These are phyloP conservation scores for Cyathus striatus DNA, from an alignment of 768 basidiomycete genomes.

Conservation along the genomic window DNA sequence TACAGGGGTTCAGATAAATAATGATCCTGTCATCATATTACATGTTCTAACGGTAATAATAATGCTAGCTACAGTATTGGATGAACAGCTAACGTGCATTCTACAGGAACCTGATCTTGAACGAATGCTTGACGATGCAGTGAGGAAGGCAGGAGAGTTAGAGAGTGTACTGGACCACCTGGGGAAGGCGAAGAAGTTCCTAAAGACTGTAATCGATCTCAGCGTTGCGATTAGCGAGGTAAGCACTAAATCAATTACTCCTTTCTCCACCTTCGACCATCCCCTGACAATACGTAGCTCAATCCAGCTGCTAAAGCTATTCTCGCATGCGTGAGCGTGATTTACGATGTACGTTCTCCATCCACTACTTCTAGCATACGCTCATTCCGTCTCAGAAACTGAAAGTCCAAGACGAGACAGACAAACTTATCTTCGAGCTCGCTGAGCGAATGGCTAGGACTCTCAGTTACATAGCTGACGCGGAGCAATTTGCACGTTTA, in stretches of 20 bases:
- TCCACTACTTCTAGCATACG: neutral
- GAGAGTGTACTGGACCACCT: neutral
- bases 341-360: conserved; percentile 9
- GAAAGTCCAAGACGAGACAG: conserved; percentile 9
- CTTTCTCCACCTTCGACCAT: neutral
- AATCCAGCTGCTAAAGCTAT: conserved; percentile 15
- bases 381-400: conserved; percentile 7
- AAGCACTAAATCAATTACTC: neutral
- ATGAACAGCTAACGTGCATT: neutral
- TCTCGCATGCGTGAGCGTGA: conserved; percentile 13
- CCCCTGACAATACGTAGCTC: conserved; percentile 1
- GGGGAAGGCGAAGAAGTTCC: neutral
- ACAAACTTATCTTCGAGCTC: conserved; percentile 10
- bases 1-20: too few relatives aligned
- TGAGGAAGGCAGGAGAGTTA: neutral
- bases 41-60: neutral
- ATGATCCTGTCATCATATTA: neutral
- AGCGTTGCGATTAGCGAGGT: neutral
- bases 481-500: conserved; percentile 15
- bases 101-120: neutral
- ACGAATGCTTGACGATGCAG: neutral
- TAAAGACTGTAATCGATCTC: neutral
- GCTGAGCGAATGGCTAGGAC: conserved; percentile 14
- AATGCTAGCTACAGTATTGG: neutral
- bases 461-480: conserved; percentile 15